Evolutionary conservation across 2,329 filamentous ascomycete species (phyloP).

Genomic region (Clarireedia homoeocarpa): DNA sequence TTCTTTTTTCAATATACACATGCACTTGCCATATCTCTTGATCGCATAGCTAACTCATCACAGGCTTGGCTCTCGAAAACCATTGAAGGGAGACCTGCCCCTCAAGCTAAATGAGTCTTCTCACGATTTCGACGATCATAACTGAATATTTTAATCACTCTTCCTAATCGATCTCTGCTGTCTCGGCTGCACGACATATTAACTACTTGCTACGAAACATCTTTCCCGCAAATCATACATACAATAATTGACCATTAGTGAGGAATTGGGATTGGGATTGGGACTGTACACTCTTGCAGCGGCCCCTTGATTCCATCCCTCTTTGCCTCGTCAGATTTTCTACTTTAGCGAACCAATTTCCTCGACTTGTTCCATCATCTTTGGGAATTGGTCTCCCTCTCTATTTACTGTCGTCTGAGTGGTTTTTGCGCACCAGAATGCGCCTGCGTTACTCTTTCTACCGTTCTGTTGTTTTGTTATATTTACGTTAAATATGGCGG

Average conservation of each 20-base stretch:
- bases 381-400: background rate
- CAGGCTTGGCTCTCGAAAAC: constrained; percentile 75
- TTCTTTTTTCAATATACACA: background rate
- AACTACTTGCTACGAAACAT: background rate
- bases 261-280: too few species aligned
- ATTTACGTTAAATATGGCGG: constrained; percentile 13
- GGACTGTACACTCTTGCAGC: background rate
- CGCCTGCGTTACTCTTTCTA: background rate
- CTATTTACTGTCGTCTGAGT: background rate
- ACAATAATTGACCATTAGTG: background rate
- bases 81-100: constrained; percentile 52
- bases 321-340: background rate
- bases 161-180: background rate
- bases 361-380: background rate
- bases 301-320: background rate
- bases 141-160: background rate
- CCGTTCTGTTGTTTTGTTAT: background rate
- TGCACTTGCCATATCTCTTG: background rate
- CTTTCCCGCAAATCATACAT: background rate
- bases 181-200: background rate
- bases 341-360: constrained; percentile 1
- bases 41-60: background rate
- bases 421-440: background rate
- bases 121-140: background rate
- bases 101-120: constrained; percentile 7